Base-by-base conservation (phyloP, 169 alveolate genomes). In the Plasmodium coatneyi region DNA sequence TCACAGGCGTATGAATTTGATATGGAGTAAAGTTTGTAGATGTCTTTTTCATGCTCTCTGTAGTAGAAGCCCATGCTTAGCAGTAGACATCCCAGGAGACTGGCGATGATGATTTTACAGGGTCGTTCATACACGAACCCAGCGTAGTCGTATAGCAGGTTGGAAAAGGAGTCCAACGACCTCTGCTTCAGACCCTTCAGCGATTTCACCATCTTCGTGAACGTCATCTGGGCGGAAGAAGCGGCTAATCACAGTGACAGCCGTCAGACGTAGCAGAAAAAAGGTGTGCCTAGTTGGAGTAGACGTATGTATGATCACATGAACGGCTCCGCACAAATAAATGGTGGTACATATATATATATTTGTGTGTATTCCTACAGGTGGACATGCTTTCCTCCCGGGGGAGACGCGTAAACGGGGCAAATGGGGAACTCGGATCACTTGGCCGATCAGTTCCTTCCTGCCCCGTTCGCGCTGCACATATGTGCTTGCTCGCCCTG, bases 61-160 rank as follows among this genome's bases (percentile, higher is more conserved):
- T 78, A 87, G 43, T 41, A 76, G 71, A 87, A 79, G 1, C 93
- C 93, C 22, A 60, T 12, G 19, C 82, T 78, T 1, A 87, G 39
- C 12, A 43, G 19, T 36, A 39, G 19, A 60, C 89, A 87, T 1
- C 87, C 66, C 3, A 87, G 6, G 7, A 87, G 71, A 25, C 93
- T 87, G 3, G n/a, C 16, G 3, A 54, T 14, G 2, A 87, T 87
- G 4, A 87, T 25, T 3, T 78, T 87, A 16, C 66, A 79, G 0
- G 93, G 93, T 39, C 93, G 66, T 14, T 87, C 93, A 19, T 87
- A 87, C 71, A 87, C 93, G 43, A 43, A 87, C 16, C 93, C 93
- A 1, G 82, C 93, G 80, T 87, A 87, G 22, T 78, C 71, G 49
- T 87, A 87, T 16, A 87, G 71, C 32, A 56, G 0, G 32, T 78